Evolutionary conservation across 148 eudicot genomes (phyloP).

Genomic region (Pharnaceum exiguum): DNA sequence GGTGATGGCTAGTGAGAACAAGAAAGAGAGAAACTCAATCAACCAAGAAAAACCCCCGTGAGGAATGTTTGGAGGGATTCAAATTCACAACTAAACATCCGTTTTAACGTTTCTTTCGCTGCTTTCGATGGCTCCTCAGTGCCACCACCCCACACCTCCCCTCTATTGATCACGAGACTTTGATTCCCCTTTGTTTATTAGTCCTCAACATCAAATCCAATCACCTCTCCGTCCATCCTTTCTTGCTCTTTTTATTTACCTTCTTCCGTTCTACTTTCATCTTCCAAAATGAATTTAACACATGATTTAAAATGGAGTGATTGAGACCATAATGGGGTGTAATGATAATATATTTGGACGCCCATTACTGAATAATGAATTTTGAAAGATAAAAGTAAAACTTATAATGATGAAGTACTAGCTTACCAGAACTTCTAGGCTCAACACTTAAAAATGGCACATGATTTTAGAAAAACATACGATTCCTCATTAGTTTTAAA

Average conservation of each 20-base stretch:
- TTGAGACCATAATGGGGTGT: too few relatives aligned
- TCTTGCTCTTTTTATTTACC: background rate
- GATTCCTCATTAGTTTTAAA: too few relatives aligned
- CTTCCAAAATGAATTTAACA: too few relatives aligned
- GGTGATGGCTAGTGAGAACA: constrained; percentile 30
- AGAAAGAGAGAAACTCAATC: constrained; percentile 25
- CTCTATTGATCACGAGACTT: constrained; percentile 60
- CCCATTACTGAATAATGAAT: too few relatives aligned
- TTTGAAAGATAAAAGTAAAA: too few relatives aligned
- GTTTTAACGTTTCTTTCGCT: constrained; percentile 44
- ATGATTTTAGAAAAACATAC: too few relatives aligned
- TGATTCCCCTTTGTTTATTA: constrained; percentile 27
- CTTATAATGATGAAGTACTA: too few relatives aligned
- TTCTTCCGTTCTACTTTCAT: too few relatives aligned
- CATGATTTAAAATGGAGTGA: too few relatives aligned
- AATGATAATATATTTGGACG: too few relatives aligned
- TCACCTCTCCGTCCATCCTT: background rate
- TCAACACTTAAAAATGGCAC: too few relatives aligned
- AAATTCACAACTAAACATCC: constrained; percentile 31
- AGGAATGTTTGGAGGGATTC: constrained; percentile 77
- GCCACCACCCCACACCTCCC: constrained; percentile 29
- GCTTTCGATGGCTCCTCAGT: constrained; percentile 41
- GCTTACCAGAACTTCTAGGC: too few relatives aligned
- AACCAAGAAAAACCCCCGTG: constrained; percentile 56
- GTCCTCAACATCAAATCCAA: constrained; percentile 12